These are phyloP conservation scores for Mycena pura DNA, from an alignment of 768 basidiomycete species.

Conservation along the genomic window DNA sequence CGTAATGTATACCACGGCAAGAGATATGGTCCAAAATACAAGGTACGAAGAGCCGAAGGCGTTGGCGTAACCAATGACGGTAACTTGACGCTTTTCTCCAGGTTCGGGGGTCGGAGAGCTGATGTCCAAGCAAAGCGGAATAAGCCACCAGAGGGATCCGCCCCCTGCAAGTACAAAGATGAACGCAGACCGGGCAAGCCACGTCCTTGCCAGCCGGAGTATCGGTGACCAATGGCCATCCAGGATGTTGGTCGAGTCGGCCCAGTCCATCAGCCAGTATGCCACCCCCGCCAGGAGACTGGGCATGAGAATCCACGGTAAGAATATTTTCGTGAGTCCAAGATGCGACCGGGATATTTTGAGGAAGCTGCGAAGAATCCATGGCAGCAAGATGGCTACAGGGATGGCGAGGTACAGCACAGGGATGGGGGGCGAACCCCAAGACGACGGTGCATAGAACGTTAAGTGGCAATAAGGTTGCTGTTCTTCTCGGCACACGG, in stretches of 20 bases:
- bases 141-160: conserved; percentile 69
- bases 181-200: conserved; percentile 65
- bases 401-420: conserved; percentile 67
- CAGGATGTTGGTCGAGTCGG: conserved; percentile 60
- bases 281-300: conserved; percentile 63
- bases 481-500: conserved; percentile 95
- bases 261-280: conserved; percentile 87
- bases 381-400: conserved; percentile 62
- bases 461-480: conserved; percentile 89
- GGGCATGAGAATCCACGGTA: conserved; percentile 64
- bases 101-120: conserved; percentile 30
- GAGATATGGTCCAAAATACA: conserved; percentile 75
- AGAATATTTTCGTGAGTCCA: conserved; percentile 70
- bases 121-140: conserved; percentile 76
- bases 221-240: conserved; percentile 47
- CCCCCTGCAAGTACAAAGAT: conserved; percentile 59
- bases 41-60: conserved; percentile 89
- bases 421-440: conserved; percentile 67
- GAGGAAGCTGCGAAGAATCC: conserved; percentile 61
- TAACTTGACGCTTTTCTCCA: conserved; percentile 50
- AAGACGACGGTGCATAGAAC: conserved; percentile 79
- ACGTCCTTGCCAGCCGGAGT: conserved; percentile 63
- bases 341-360: conserved; percentile 73
- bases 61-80: conserved; percentile 86
- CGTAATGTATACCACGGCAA: conserved; percentile 67